These are phyloP conservation scores for Pyrenula massariospora DNA, from an alignment of 495 filamentous ascomycete genomes.

Conservation along the genomic window DNA sequence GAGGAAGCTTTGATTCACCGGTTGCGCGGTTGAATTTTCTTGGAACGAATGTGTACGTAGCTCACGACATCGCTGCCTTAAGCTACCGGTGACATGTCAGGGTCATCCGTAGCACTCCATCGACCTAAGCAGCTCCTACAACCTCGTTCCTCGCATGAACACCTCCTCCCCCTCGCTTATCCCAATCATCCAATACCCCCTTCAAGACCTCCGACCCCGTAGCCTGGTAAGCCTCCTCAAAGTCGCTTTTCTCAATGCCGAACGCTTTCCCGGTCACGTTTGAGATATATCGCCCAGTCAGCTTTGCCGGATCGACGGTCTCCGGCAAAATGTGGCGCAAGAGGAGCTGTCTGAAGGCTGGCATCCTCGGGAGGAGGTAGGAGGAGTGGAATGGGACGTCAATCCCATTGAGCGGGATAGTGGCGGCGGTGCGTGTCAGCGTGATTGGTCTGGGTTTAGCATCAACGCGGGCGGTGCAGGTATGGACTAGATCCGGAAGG, in stretches of 20 bases:
- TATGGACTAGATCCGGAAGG: not conserved
- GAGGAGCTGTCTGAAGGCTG: conserved; percentile 17
- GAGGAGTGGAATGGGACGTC: conserved; percentile 32
- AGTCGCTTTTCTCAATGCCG: conserved; percentile 76
- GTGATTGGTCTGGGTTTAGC: conserved; percentile 5
- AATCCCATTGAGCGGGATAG: conserved; percentile 26
- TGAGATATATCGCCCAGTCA: conserved; percentile 24
- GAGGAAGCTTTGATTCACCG: no score
- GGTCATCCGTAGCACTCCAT: no score
- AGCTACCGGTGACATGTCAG: no score
- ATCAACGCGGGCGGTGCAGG: not conserved
- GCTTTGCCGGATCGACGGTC: conserved; percentile 12
- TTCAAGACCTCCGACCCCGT: conserved; percentile 24
- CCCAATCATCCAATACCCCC: not conserved
- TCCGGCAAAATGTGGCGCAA: conserved; percentile 5
- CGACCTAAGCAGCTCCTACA: no score
- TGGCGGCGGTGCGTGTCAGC: conserved; percentile 16
- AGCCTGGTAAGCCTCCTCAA: conserved; percentile 75
- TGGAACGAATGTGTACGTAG: no score
- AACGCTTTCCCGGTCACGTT: conserved; percentile 25
- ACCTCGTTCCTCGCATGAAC: no score
- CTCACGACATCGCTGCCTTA: no score
- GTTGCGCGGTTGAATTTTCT: no score
- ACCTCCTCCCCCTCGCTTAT: no score
- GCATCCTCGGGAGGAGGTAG: conserved; percentile 17